Base-by-base conservation (phyloP, 495 filamentous ascomycete genomes). In the Neurospora hispaniola region DNA sequence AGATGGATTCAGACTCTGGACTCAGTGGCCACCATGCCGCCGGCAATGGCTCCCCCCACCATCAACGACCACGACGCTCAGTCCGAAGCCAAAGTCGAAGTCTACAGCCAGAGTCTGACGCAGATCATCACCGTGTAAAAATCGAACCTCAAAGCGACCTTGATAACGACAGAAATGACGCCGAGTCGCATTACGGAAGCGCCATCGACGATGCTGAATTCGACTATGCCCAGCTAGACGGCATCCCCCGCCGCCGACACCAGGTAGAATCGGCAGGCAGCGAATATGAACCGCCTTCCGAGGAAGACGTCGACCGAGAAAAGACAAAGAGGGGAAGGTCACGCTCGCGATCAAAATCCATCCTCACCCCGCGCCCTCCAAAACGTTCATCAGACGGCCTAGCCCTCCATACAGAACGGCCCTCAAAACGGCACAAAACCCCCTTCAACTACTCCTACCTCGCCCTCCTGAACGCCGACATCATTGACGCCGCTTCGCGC, bases 401-500 rank as follows among this genome's bases (percentile, higher is more conserved):
- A 38, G 35, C 35, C 35, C 35, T 38, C 35, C 5, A 38, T 38
- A 38, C 35, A 38, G 35, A 38, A 4, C 35, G 35, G 35, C 35
- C 35, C 35, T 4, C 35, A 70, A 84, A 83, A 74, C 76, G 82
- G 42, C 46, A 68, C 72, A 81, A 74, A 12, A 74, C 78, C n/a
- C 75, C 72, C 4, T 84, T 89, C 75, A 88, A 85, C 77, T 74
- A 76, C 11, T 78, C 82, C 14, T 94, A 94, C 76, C 80, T 88
- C 18, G 74, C 79, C n/a, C 78, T 94, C 0, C 81, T 94, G 0
- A 90, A 89, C 74, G 79, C 85, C 10, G 86, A 86, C 38, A 85
- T 90, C 68, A 42, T 77, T 0, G 84, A 87, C 39, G 80, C 81
- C 43, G 76, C 83, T 1, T 70, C 77, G 5, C 76, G 78, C 10